Percentiles rank a stretch among this genome's conserved stretches.
Evolutionary conservation across 1,139 yeast species (phyloP).

Genomic region (Sugiyamaella grinbergsii): DNA sequence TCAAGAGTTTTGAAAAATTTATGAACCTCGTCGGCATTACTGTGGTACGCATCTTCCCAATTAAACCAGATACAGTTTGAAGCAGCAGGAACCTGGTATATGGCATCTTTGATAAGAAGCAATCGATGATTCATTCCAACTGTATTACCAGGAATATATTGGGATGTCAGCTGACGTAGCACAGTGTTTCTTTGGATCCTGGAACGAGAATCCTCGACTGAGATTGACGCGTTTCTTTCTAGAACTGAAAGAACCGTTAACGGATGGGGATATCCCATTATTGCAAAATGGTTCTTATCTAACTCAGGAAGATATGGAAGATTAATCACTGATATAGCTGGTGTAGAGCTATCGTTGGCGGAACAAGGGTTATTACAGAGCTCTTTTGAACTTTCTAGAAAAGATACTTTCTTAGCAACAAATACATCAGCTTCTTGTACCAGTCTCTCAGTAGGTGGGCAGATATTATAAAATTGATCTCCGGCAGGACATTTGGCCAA

Average conservation of each 20-base stretch:
- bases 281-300: constrained; percentile 25
- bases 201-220: constrained; percentile 25
- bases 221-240: constrained; percentile 23
- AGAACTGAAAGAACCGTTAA: constrained; percentile 24
- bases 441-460: constrained; percentile 31
- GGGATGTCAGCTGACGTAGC: constrained; percentile 26
- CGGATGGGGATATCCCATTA: constrained; percentile 30
- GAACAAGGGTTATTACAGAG: constrained; percentile 26
- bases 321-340: constrained; percentile 14
- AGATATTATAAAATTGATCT: constrained; percentile 21
- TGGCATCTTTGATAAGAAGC: constrained; percentile 31
- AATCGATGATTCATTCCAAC: constrained; percentile 27
- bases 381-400: constrained; percentile 7
- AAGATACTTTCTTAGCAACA: constrained; percentile 6
- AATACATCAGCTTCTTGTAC: constrained; percentile 9
- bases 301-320: constrained; percentile 23
- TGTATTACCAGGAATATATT: constrained; percentile 27
- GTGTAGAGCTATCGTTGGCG: constrained; percentile 12
- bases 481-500: constrained; percentile 32
- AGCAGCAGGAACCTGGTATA: constrained; percentile 22
- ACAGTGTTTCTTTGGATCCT: constrained; percentile 25
- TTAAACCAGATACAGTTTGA: constrained; percentile 31
- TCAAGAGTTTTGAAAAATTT: constrained; percentile 26
- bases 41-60: constrained; percentile 30
- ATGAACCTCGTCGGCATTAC: constrained; percentile 19